These are phyloP conservation scores for Prunus mume DNA, from an alignment of 306 rosid genomes.

Conservation along the genomic window DNA sequence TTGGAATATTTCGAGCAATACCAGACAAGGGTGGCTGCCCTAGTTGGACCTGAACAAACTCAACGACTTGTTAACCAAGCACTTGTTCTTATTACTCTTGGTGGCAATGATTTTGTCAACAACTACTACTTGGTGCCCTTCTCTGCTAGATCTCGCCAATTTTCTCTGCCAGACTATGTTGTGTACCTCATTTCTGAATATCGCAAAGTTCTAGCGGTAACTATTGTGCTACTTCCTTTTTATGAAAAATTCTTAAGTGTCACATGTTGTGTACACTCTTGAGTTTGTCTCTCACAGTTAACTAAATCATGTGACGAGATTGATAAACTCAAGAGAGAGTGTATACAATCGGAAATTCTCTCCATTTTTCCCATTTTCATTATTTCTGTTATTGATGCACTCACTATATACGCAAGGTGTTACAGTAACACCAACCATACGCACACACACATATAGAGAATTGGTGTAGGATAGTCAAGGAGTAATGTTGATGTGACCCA, in stretches of 20 bases:
- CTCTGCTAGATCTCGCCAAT: slow-evolving; percentile 86
- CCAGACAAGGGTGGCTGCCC: slow-evolving; percentile 51
- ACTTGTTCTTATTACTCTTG: slow-evolving; percentile 66
- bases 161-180: slow-evolving; percentile 72
- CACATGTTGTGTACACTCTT: too few species aligned
- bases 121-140: slow-evolving; percentile 74
- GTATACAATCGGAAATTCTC: too few species aligned
- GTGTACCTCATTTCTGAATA: slow-evolving; percentile 66
- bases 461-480: not conserved
- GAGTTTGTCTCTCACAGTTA: fast-evolving
- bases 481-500: slow-evolving; percentile 1
- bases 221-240: not conserved
- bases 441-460: not conserved
- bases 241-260: too few species aligned
- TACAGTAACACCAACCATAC: too few species aligned
- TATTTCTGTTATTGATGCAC: not conserved
- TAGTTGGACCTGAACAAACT: slow-evolving; percentile 48
- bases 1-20: slow-evolving; percentile 53
- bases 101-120: slow-evolving; percentile 91
- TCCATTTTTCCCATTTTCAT: not conserved
- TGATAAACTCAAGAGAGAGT: too few species aligned
- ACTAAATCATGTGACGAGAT: too few species aligned
- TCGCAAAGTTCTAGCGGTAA: slow-evolving; percentile 59
- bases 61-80: slow-evolving; percentile 47
- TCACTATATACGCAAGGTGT: too few species aligned